Conservation (phyloP, 352 stramenopile species). For the Aphanomyces euteiches region DNA sequence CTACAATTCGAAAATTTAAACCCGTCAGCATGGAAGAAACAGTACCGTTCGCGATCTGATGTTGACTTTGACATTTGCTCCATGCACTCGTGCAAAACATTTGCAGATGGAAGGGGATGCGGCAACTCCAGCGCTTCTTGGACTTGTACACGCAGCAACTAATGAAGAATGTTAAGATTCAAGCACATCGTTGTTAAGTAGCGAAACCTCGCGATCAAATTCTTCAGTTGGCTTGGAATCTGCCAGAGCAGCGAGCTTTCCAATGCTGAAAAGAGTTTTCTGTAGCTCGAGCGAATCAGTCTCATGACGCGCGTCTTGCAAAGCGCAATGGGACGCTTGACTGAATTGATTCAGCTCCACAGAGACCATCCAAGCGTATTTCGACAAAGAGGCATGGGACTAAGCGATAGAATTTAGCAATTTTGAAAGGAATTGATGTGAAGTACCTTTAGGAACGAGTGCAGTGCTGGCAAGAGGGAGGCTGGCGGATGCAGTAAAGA, state of each 20-base stretch:
- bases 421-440: not conserved
- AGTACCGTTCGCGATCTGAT: conserved; percentile 38
- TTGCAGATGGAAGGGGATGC: not conserved
- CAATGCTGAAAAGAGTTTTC: conserved; percentile 76
- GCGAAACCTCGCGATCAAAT: not conserved
- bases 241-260: conserved; percentile 71
- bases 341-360: conserved; percentile 64
- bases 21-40: no score
- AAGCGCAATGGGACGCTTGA: conserved; percentile 48
- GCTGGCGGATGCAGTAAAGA: conserved; percentile 39
- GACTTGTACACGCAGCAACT: conserved; percentile 2
- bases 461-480: conserved; percentile 57
- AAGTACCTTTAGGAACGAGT: conserved; percentile 55
- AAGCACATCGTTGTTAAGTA: not conserved
- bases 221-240: not conserved
- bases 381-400: conserved; percentile 46
- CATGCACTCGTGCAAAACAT: not conserved
- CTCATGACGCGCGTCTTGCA: conserved; percentile 53
- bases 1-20: not conserved
- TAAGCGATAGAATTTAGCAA: not conserved
- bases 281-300: conserved; percentile 50
- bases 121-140: conserved; percentile 4
- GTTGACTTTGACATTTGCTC: conserved; percentile 17
- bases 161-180: not conserved
- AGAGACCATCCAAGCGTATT: conserved; percentile 63